A percentile compares a stretch with the other conserved stretches of the same genome.
These are phyloP conservation scores for Epichloe elymi DNA, from an alignment of 2,329 filamentous ascomycete genomes.

Conservation along the genomic window DNA sequence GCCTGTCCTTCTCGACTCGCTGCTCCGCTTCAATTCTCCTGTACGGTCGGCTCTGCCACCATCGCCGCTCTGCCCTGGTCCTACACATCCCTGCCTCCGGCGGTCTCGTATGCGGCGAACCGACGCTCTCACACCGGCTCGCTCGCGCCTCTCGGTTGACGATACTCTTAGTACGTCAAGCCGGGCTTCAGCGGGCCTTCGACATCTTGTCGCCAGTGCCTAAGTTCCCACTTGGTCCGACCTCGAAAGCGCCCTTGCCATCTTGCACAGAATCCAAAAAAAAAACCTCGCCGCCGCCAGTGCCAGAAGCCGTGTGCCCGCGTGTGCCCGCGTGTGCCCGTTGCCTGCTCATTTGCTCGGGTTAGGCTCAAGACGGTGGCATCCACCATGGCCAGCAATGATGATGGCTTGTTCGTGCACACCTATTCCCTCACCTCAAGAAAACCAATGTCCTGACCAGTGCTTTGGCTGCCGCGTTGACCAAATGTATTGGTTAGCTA, in stretches of 20 bases:
- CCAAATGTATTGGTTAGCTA: neutral
- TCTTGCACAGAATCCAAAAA: neutral
- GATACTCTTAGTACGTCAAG: conserved; percentile 1
- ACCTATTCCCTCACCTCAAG: neutral
- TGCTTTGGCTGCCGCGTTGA: neutral
- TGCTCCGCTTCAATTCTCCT: neutral
- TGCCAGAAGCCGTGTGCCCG: neutral
- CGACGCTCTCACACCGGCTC: conserved; percentile 1
- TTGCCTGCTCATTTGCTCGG: neutral
- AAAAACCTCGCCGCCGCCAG: too few species aligned
- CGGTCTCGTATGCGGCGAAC: conserved; percentile 3
- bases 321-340: neutral
- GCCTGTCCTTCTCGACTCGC: neutral
- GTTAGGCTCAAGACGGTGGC: conserved; percentile 4
- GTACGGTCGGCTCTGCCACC: neutral
- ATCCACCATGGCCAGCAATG: conserved; percentile 37
- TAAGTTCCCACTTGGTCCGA: neutral
- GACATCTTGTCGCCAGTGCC: neutral
- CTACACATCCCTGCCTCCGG: neutral
- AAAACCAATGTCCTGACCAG: neutral
- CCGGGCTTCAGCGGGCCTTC: conserved; percentile 4
- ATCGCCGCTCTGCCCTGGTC: neutral
- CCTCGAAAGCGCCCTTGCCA: neutral
- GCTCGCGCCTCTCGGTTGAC: conserved; percentile 4
- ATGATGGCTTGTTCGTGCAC: conserved; percentile 35